Base-by-base conservation (phyloP, 1,284 basidiomycete genomes). In the Trametes hirsuta region DNA sequence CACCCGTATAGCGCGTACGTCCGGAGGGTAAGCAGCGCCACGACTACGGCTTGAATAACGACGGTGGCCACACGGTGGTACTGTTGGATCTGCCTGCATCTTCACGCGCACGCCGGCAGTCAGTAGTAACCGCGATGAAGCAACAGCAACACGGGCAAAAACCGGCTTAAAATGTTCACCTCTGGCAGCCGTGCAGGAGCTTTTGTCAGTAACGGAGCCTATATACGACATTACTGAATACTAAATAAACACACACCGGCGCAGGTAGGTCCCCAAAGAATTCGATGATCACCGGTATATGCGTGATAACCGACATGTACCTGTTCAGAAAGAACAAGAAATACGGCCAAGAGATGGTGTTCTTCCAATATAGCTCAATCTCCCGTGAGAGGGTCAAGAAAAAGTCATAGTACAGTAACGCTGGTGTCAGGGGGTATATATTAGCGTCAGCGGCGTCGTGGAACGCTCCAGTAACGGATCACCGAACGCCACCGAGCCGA, bases 361-460 rank as follows among this genome's bases (percentile, higher is more conserved):
- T 24, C 3, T 12, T 45, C 55, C 56, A 56, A 24, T 54, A 63
- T 5, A 45, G 40, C 37, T 46, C 65, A 59, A 75, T 49, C 65
- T 73, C 55, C 46, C 72, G 25, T 66, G 72, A 15, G 64, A 66
- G 2, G 60, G 73, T 35, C 73, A 75, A 71, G 15, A 52, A 30
- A 35, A 53, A 59, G 42, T 59, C 57, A 21, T 54, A 59, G 40
- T 49, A 59, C 4, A 57, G 12, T 6, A 49, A n/a, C 18, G 18
- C 40, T 58, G 9, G 24, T 22, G 6, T 24, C 44, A 25, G 22
- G 4, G 18, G 24, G 24, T 10, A 46, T 9, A 10, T 18, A 10
- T 24, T 24, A 18, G 18, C n/a, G 41, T n/a, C 2, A 42, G 41
- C 41, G 18, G 41, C 3, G 8, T n/a, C 3, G 22, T n/a, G 14